Evolutionary conservation across 495 filamentous ascomycete species (phyloP).

Genomic region (Aspergillus taichungensis): DNA sequence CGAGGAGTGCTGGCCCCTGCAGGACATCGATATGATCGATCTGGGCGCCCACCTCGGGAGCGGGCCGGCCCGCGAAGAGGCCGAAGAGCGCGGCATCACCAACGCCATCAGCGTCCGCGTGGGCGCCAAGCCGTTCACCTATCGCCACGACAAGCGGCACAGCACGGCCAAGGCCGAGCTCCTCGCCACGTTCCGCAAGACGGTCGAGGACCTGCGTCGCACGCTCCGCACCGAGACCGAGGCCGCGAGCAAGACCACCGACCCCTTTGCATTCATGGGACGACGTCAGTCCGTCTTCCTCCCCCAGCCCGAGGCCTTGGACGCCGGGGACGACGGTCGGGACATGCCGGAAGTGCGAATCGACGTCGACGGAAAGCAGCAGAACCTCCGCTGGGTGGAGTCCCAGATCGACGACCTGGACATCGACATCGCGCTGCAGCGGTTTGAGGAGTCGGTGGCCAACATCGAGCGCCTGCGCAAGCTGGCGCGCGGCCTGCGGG

Average conservation of each 20-base stretch:
- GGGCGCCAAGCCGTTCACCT: constrained; percentile 88
- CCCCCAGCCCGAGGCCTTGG: constrained; percentile 40
- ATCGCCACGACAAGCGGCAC: constrained; percentile 68
- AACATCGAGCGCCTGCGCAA: constrained; percentile 75
- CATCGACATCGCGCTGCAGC: constrained; percentile 86
- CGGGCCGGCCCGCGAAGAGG: constrained; percentile 44
- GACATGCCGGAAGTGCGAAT: constrained; percentile 69
- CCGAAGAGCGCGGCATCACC: constrained; percentile 55
- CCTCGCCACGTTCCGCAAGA: constrained; percentile 81
- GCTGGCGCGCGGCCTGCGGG: constrained; percentile 69
- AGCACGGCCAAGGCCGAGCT: constrained; percentile 68
- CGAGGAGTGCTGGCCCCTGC: constrained; percentile 87
- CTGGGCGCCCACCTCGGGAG: constrained; percentile 56
- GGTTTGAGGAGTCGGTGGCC: constrained; percentile 74
- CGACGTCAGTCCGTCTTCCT: constrained; percentile 21
- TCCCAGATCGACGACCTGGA: constrained; percentile 92
- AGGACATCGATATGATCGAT: constrained; percentile 91
- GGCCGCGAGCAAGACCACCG: constrained; percentile 64
- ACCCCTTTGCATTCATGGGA: constrained; percentile 70
- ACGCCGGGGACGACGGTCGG: constrained; percentile 62
- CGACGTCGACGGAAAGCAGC: constrained; percentile 92
- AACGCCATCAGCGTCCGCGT: constrained; percentile 89
- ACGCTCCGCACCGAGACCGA: constrained; percentile 75
- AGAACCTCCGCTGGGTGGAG: constrained; percentile 93
- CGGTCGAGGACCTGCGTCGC: constrained; percentile 81